Base-by-base conservation (phyloP, 1,284 basidiomycete species). In the Tilletia indica region DNA sequence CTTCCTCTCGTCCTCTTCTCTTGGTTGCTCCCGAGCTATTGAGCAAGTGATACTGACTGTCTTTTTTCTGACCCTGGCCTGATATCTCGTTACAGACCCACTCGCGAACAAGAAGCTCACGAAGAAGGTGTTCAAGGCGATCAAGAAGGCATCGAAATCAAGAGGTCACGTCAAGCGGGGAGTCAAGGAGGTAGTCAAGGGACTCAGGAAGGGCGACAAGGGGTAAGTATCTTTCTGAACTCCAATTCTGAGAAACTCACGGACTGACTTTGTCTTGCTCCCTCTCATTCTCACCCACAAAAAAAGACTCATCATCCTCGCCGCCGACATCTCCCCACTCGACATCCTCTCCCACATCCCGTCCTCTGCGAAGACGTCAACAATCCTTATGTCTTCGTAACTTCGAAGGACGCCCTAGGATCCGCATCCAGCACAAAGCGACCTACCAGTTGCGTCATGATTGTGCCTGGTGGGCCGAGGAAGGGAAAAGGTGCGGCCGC, bases 321-420 rank as follows among this genome's bases (percentile, higher is more conserved):
- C 97, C 4, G 95, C 92, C 56, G 97, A 99, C 86, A 99, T 99
- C 83, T 95, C 92, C 67, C 97, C 97, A 34, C 92, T 99, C 80
- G 97, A 99, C 86, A 97, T 99, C 78, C 92, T 99, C 79, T 95
- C 94, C 31, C 97, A 99, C 86, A 88, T 99, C 70, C 97, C 16
- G 87, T 98, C 42, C 87, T 99, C 80, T 92, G 93, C 71, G 97
- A 99, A 86, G 97, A 99, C 85, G 92, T 93, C 5, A 89, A 91
- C 68, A 92, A 97, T 82, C 95, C 96, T 19, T 99, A 98, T 85
- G 89, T 96, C 73, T 89, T 85, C 58, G 85, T 86, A 3, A 42
- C 72, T n/a, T 80, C 79, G 61, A 85, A 85, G 86, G 95, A 98
- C 54, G 78, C 79, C 81, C 90, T 99, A 34, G 97, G 97, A 1